Evolutionary conservation across 148 eudicot species (phyloP).

Genomic region (Tetragonia tetragonoides): DNA sequence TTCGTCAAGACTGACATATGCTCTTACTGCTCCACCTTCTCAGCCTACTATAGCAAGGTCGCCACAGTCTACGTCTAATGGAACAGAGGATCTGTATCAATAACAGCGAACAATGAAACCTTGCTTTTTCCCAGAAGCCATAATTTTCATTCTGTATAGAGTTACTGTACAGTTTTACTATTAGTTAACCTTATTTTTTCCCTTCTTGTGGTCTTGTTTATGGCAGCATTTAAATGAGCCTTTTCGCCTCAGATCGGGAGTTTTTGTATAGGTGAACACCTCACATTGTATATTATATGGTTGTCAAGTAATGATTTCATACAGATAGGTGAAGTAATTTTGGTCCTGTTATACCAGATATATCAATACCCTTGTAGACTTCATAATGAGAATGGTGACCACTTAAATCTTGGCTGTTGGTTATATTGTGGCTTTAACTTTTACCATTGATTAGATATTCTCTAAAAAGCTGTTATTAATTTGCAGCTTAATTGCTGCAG

Average conservation of each 20-base stretch:
- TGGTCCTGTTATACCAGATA: neutral
- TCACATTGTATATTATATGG: constrained; percentile 3
- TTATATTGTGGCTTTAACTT: too few species aligned
- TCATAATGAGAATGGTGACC: too few species aligned
- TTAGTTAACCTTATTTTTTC: neutral
- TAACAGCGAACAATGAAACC: neutral
- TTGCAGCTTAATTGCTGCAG: too few species aligned
- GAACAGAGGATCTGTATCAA: constrained; percentile 38
- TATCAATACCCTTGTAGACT: too few species aligned
- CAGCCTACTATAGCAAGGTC: constrained; percentile 41
- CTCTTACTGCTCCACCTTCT: constrained; percentile 75
- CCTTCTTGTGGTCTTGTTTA: neutral
- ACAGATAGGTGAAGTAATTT: neutral
- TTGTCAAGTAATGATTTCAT: neutral
- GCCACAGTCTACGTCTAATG: constrained; percentile 48
- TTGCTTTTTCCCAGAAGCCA: neutral
- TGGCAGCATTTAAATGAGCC: constrained; percentile 6
- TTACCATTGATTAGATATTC: too few species aligned
- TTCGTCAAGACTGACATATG: constrained; percentile 70
- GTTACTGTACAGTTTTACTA: constrained; percentile 22
- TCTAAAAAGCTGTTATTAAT: too few species aligned
- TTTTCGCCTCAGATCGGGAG: constrained; percentile 5
- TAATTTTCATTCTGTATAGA: constrained; percentile 22
- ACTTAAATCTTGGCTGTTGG: too few species aligned
- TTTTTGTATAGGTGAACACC: constrained; percentile 20